These are phyloP conservation scores for Salix koriyanagi DNA, from an alignment of 345 rosid species.

Conservation along the genomic window DNA sequence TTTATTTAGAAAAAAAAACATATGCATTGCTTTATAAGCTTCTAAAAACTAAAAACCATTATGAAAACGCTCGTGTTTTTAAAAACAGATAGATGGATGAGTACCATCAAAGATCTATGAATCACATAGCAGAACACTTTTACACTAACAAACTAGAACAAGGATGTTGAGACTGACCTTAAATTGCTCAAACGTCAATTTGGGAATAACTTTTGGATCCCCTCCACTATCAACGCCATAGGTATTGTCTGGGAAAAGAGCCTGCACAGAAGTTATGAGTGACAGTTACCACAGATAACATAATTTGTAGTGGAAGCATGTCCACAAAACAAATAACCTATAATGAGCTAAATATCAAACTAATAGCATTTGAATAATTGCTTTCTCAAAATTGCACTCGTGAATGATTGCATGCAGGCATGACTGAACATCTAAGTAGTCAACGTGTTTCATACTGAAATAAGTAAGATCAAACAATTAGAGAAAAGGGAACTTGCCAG, in stretches of 20 bases:
- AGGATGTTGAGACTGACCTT: conserved; percentile 40
- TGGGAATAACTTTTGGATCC: conserved; percentile 84
- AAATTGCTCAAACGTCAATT: conserved; percentile 83
- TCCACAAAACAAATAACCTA: background rate
- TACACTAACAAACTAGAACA: background rate
- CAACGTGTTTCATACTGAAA: background rate
- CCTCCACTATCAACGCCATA: conserved; percentile 99
- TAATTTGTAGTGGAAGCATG: background rate
- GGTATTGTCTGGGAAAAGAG: conserved; percentile 83
- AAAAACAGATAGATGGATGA: background rate
- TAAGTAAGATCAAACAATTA: background rate
- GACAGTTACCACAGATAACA: conserved; percentile 18
- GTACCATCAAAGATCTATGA: background rate
- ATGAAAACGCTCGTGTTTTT: background rate
- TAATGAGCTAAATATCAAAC: background rate
- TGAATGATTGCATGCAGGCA: background rate
- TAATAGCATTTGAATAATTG: background rate
- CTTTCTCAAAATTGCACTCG: background rate
- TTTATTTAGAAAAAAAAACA: background rate
- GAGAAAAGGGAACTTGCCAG: conserved; percentile 48
- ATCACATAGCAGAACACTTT: background rate
- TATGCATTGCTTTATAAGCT: background rate
- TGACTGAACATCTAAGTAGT: background rate
- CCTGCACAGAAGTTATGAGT: conserved; percentile 40
- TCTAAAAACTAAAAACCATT: background rate